Percentiles rank a stretch among this genome's conserved stretches.
These are phyloP conservation scores for Astragalus glycyphyllos DNA, from an alignment of 306 rosid genomes.

Conservation along the genomic window DNA sequence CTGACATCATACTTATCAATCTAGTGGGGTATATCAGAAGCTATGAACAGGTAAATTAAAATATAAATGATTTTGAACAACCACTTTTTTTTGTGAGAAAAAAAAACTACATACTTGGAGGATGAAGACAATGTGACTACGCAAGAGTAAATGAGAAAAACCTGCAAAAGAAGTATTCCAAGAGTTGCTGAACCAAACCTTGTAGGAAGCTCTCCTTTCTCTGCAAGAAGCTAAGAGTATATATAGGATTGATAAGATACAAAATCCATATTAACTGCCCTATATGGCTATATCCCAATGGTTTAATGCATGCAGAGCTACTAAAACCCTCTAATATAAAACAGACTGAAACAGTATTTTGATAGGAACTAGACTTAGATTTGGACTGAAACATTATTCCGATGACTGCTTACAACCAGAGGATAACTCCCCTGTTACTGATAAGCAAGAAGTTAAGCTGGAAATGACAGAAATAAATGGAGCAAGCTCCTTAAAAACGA, in stretches of 20 bases:
- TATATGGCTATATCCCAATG: slow-evolving; percentile 16
- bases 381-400: too few species aligned
- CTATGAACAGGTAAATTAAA: slow-evolving; percentile 44
- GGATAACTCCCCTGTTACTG: too few species aligned
- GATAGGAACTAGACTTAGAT: too few species aligned
- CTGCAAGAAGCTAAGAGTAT: slow-evolving; percentile 91
- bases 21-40: slow-evolving; percentile 38
- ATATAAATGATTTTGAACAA: slow-evolving; percentile 26
- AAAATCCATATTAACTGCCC: slow-evolving; percentile 32
- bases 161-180: slow-evolving; percentile 98
- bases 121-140: slow-evolving; percentile 37
- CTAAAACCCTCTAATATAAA: slow-evolving; percentile 27
- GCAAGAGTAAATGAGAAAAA: slow-evolving; percentile 45
- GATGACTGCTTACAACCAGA: too few species aligned
- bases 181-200: slow-evolving; percentile 97
- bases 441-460: too few species aligned
- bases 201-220: slow-evolving; percentile 98
- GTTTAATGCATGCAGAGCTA: slow-evolving; percentile 10
- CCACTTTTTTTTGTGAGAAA: slow-evolving; percentile 1
- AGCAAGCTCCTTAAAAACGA: too few species aligned
- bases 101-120: slow-evolving; percentile 23
- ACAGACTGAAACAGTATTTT: slow-evolving; percentile 24
- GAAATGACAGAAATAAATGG: too few species aligned
- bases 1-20: slow-evolving; percentile 39
- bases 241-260: slow-evolving; percentile 50